Percentiles rank a stretch among this genome's conserved stretches.
Conservation (phyloP, 2,329 filamentous ascomycete species). For the Cercospora berteroae region DNA sequence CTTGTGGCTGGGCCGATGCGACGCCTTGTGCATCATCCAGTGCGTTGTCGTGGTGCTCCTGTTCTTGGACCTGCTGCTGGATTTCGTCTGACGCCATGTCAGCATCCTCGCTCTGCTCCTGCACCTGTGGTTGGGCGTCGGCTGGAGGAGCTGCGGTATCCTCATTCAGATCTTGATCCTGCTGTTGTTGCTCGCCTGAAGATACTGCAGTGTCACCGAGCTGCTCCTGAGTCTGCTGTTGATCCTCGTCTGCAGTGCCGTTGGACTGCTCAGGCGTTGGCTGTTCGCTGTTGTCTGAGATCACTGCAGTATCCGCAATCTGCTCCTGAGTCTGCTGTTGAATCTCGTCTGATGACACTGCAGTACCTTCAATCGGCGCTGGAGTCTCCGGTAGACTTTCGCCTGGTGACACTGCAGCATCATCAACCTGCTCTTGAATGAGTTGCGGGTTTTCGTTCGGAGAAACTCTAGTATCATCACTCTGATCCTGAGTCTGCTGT, state of each 20-base stretch:
- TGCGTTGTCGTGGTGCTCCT: neutral
- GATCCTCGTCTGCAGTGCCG: too few relatives aligned
- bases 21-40: neutral
- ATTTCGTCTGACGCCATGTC: neutral
- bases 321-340: neutral
- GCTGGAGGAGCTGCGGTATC: neutral
- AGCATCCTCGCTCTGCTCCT: neutral
- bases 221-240: neutral
- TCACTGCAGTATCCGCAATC: too few relatives aligned
- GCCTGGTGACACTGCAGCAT: neutral
- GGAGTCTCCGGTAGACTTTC: neutral
- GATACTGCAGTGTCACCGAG: neutral
- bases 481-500: neutral
- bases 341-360: neutral
- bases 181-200: neutral
- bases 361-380: neutral
- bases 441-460: neutral
- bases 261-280: too few relatives aligned
- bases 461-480: neutral
- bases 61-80: neutral
- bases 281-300: too few relatives aligned
- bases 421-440: neutral
- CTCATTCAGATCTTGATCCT: neutral
- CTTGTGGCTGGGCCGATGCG: neutral
- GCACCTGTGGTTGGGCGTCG: neutral